Evolutionary conservation across 192 early-diverging fungal genomes (phyloP), one percentile per base, ranked within the genome.

Genomic region (Podila minutissima): DNA sequence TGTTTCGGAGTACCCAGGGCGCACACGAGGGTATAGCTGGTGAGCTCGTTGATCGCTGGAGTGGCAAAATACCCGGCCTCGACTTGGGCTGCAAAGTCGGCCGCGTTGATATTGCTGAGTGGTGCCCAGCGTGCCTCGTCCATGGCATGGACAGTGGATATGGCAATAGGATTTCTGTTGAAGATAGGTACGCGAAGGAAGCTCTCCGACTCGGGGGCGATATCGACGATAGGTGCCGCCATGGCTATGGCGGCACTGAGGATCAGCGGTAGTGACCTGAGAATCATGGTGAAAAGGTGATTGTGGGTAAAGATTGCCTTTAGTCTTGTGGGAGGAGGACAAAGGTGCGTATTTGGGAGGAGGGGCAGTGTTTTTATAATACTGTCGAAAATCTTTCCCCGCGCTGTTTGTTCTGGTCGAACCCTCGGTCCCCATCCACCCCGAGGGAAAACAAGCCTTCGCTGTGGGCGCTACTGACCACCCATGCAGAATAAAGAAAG

Each of bases 31-130:
- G 69, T 38, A 26, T 74, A 82, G 29, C 64, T 67, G 63, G 73
- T 55, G 28, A 67, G 67, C 1, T 38, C 72, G 55, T 82, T 82
- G 59, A 55, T 57, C 49, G 63, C 72, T 50, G 72, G 50, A 28
- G 67, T 51, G 32, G 22, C 24, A 15, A 26, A 32, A 4, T 55
- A 55, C n/a, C 53, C 20, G 8, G 22, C 2, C 9, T 55, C 53
- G n/a, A 22, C 20, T 55, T 22, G n/a, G 20, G 53, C n/a, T 7
- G 53, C 5, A 55, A 55, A 55, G 53, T 55, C n/a, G 3, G 6
- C 5, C n/a, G 5, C 53, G 3, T 55, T 17, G 53, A 24, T 11
- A 22, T 55, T 12, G 6, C n/a, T 2, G n/a, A 26, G 24, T 1
- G 53, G 53, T 17, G 53, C 24, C 53, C 53, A 55, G 3, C 53